Evolutionary conservation across 2,329 filamentous ascomycete species (phyloP), one percentile per base, ranked within the genome.

Genomic region (Teratosphaeria nubilosa): DNA sequence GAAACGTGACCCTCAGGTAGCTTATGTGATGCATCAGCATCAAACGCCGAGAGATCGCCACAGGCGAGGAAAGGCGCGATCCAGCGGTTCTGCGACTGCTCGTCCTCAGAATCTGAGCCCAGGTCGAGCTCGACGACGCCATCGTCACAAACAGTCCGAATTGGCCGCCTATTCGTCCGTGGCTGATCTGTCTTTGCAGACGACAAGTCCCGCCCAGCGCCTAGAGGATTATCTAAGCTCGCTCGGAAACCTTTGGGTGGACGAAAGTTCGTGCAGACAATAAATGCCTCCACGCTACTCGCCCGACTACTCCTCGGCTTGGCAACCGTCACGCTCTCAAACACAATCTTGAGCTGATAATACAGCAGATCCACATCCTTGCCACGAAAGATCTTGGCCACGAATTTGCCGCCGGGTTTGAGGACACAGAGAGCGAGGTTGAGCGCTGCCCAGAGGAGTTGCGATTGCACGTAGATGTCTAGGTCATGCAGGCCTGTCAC

Each of bases 21-120:
- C 64, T 88, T 83, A 74, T 97, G 96, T 4, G 91, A 94, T 3
- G 94, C 92, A 78, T 99, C 94, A 0, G 92, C 91, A 76, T 99
- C 94, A 76, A 91, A 99, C 11, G 90, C 86, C 25, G 91, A 95
- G 56, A 99, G 80, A 74, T 99, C 94, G 52, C 94, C 94, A 72
- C 94, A 99, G n/a, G 94, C 91, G 67, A 99, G 82, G 71, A 99
- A 99, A 0, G 92, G 91, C 3, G 91, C 91, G 65, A 97, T 92
- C 91, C 92, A 97, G 55, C 87, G 78, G 31, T 78, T 73, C 60
- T 84, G 79, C 1, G 68, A 68, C 68, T 72, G 77, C 68, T 71
- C 80, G 66, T 71, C 82, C 22, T 58, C 55, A n/a, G 59, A 56
- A 73, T 74, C 78, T 64, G 63, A 81, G 64, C 74, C 75, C 3